Evolutionary conservation across 192 early-diverging fungal species (phyloP), one percentile per base, ranked within the genome.

Genomic region (Spizellomyces punctatus): DNA sequence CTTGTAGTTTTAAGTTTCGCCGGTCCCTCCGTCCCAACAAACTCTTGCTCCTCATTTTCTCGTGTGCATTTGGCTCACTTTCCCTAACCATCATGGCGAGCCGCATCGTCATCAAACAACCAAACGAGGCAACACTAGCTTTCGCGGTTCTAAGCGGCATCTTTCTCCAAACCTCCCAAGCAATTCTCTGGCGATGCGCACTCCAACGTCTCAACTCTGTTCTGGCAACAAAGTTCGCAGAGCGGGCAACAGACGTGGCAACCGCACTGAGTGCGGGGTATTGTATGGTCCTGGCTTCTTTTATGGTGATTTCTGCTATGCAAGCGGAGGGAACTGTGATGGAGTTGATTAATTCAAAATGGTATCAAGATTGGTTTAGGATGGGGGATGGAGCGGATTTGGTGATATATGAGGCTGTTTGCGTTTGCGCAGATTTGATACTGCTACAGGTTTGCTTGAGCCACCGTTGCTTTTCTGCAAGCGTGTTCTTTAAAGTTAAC

Each of bases 1-100:
- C 50, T 54, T 54, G 50, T 19, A 54, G 50, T n/a, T 54, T 54
- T 19, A 54, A 54, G 17, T 54, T 54, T 54, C 50, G 50, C 12
- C 12, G 17, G 17, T n/a, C 50, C 50, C 50, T 54, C 12, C 50
- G 50, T n/a, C 50, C 50, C 12, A 54, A 54, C 50, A 54, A 54
- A 54, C 17, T 54, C 12, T 19, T 54, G 1, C 0, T 54, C 50
- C 50, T 54, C 4, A 54, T 54, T 54, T 12, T 12, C 12, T n/a
- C 14, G 12, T 54, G 50, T 19, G 12, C 17, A 12, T 54, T 54
- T 54, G 50, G 50, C 17, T 12, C 50, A 12, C 12, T 54, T 12
- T 54, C 17, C 50, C 50, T 54, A 19, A n/a, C 14, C 50, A 19
- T 19, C 12, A 54, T 12, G 14, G 50, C 17, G 50, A n/a, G 17